Conservation (phyloP, 1,139 yeast genomes). For the Sugiyamaella paludigena region DNA sequence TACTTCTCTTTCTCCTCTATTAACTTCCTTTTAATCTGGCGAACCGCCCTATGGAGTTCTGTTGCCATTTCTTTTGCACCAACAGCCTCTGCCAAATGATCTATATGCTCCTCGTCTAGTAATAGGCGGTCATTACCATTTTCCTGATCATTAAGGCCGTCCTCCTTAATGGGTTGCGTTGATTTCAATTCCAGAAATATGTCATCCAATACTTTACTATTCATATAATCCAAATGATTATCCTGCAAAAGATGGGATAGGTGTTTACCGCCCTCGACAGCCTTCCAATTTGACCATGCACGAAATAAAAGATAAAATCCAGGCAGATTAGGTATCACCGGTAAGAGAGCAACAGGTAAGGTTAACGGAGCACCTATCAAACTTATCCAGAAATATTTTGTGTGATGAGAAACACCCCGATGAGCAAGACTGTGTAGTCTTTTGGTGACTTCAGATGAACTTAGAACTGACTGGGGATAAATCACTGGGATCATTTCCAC, state of each 20-base stretch:
- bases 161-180: not conserved
- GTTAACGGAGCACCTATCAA: constrained; percentile 71
- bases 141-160: not conserved
- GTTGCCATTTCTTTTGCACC: constrained; percentile 30
- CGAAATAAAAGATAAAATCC: constrained; percentile 84
- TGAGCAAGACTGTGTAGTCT: constrained; percentile 36
- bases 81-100: constrained; percentile 25
- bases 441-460: constrained; percentile 23
- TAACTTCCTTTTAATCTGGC: constrained; percentile 25
- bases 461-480: constrained; percentile 30
- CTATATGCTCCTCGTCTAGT: constrained; percentile 26
- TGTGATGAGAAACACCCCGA: constrained; percentile 45
- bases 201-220: constrained; percentile 22
- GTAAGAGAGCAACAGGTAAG: constrained; percentile 75
- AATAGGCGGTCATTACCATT: constrained; percentile 20
- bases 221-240: constrained; percentile 26
- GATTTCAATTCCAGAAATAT: constrained; percentile 17
- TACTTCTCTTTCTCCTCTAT: not conserved
- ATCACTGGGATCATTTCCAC: constrained; percentile 29
- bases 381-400: constrained; percentile 47
- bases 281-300: constrained; percentile 80
- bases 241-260: constrained; percentile 49
- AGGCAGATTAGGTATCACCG: constrained; percentile 93
- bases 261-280: constrained; percentile 72
- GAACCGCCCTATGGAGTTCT: constrained; percentile 31